Evolutionary conservation across 805 yeast species (phyloP).

Genomic region (Teunomyces stri): DNA sequence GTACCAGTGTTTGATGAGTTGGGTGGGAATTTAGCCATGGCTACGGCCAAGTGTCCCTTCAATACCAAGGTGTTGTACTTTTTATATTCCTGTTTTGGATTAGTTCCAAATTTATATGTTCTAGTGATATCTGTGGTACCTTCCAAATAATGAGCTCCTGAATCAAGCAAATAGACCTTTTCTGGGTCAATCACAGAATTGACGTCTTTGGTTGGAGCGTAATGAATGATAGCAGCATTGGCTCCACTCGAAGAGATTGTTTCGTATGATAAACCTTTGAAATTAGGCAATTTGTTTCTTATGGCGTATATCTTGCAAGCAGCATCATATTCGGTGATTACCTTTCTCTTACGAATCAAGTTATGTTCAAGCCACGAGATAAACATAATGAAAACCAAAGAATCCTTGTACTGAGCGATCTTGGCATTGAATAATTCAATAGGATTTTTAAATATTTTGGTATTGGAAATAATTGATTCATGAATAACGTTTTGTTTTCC

Average conservation of each 20-base stretch:
- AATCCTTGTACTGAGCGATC: constrained; percentile 80
- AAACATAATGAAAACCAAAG: constrained; percentile 68
- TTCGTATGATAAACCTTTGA: constrained; percentile 69
- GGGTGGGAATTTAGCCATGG: constrained; percentile 73
- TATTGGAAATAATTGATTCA: constrained; percentile 36
- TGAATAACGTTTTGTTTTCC: constrained; percentile 21
- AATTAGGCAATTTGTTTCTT: constrained; percentile 52
- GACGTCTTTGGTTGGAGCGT: constrained; percentile 61
- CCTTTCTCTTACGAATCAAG: constrained; percentile 38
- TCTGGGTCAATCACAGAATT: constrained; percentile 61
- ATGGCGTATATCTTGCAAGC: constrained; percentile 56
- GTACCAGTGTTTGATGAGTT: constrained; percentile 62
- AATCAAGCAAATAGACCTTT: constrained; percentile 74
- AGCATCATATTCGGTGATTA: constrained; percentile 63
- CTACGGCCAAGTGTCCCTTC: constrained; percentile 88
- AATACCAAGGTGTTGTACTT: constrained; percentile 79
- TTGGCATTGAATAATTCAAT: constrained; percentile 71
- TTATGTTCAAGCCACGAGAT: constrained; percentile 78
- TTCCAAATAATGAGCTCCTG: constrained; percentile 89
- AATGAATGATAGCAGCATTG: constrained; percentile 74
- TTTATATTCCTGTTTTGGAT: constrained; percentile 44
- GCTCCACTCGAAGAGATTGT: constrained; percentile 76
- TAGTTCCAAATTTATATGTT: constrained; percentile 63
- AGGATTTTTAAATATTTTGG: constrained; percentile 75
- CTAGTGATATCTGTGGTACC: constrained; percentile 98